A percentile compares a stretch with the other conserved stretches of the same genome.
Evolutionary conservation across 164 flowering plant species (phyloP).

Genomic region (Macadamia tetraphylla): DNA sequence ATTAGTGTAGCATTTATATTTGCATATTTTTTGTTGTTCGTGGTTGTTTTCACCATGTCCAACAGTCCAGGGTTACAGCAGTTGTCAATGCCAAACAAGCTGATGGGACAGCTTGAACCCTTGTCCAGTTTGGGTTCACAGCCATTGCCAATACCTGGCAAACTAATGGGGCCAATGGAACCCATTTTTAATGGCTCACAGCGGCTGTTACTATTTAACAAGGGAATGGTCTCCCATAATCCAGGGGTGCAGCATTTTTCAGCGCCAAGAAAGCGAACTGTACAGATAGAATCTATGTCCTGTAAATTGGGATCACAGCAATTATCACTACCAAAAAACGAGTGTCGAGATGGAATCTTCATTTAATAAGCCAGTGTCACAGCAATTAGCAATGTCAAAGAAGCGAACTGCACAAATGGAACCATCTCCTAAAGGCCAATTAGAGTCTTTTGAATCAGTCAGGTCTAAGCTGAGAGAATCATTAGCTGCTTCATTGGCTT

Average conservation of each 20-base stretch:
- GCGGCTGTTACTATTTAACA: slow-evolving; percentile 24
- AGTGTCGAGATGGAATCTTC: slow-evolving; percentile 18
- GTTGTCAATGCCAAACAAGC: too few relatives aligned
- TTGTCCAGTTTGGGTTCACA: slow-evolving; percentile 17
- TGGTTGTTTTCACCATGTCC: background rate
- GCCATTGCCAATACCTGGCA: slow-evolving; percentile 2
- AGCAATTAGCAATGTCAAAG: slow-evolving; percentile 13
- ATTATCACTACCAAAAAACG: slow-evolving; percentile 26
- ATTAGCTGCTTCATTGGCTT: slow-evolving; percentile 62
- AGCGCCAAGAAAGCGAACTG: slow-evolving; percentile 31
- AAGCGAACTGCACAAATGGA: slow-evolving; percentile 28
- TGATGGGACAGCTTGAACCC: too few relatives aligned
- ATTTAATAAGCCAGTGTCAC: slow-evolving; percentile 16
- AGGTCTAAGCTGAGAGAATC: slow-evolving; percentile 89
- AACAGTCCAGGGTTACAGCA: background rate
- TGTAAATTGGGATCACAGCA: slow-evolving; percentile 39
- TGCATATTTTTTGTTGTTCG: background rate
- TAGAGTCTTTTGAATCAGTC: slow-evolving; percentile 57
- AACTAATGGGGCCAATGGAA: background rate
- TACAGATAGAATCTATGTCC: slow-evolving; percentile 25
- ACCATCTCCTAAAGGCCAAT: slow-evolving; percentile 33
- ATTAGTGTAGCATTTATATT: background rate
- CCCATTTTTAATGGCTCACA: slow-evolving; percentile 15
- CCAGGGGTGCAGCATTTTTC: slow-evolving; percentile 17
- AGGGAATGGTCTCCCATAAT: slow-evolving; percentile 30